A percentile compares a stretch with the other conserved stretches of the same genome.
Evolutionary conservation across 139 green algal genomes (phyloP).

Genomic region (Yamagishiella unicocca): DNA sequence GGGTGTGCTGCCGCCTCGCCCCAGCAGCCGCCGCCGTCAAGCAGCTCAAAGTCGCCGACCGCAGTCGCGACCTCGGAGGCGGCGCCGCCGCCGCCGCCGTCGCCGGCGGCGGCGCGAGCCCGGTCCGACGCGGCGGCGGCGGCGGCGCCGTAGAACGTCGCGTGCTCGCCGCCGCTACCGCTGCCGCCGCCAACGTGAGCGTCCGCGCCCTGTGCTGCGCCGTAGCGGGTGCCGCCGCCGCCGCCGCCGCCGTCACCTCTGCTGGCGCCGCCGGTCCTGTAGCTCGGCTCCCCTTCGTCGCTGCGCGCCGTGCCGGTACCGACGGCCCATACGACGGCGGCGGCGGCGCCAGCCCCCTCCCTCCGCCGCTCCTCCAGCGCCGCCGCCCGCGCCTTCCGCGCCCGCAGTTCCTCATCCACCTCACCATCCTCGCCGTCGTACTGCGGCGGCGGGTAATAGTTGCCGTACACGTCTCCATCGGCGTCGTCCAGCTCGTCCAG

Average conservation of each 20-base stretch:
- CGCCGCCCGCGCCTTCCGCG: too few relatives aligned
- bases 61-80: constrained; percentile 56
- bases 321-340: too few relatives aligned
- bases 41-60: constrained; percentile 79
- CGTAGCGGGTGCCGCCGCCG: background rate
- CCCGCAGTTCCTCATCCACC: too few relatives aligned
- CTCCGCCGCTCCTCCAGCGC: too few relatives aligned
- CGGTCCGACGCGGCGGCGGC: background rate
- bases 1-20: constrained; percentile 9
- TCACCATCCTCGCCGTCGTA: background rate
- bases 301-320: too few relatives aligned
- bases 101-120: background rate
- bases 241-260: too few relatives aligned
- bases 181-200: too few relatives aligned
- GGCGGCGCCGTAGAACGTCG: background rate
- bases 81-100: background rate
- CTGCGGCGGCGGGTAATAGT: background rate
- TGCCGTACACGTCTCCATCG: background rate
- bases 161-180: background rate
- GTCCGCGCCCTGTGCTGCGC: background rate
- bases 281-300: too few relatives aligned
- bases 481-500: constrained; percentile 21
- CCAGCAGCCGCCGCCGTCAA: constrained; percentile 61
- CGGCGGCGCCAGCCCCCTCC: too few relatives aligned
- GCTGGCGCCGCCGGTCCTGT: too few relatives aligned